Percentiles rank a stretch among this genome's conserved stretches.
Conservation (phyloP, 495 filamentous ascomycete species). For the Penicillium nucicola region DNA sequence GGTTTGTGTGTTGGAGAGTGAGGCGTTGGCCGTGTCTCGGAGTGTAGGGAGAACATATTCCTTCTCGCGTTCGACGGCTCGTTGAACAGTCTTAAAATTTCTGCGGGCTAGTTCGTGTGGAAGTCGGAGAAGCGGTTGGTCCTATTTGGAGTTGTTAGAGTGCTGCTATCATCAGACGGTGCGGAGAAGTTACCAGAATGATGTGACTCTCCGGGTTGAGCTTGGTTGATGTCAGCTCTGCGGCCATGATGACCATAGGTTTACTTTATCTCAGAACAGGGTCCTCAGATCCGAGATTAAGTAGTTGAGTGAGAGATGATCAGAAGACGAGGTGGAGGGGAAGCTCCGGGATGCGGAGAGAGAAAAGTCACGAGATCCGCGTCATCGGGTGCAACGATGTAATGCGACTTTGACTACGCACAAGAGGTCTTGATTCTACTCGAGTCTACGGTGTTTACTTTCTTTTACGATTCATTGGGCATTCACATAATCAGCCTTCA, state of each 20-base stretch:
- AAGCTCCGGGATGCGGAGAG: constrained; percentile 22
- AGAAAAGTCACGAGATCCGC: constrained; percentile 13
- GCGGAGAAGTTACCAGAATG: constrained; percentile 53
- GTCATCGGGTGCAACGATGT: too few species aligned
- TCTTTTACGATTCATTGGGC: too few species aligned
- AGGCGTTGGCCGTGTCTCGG: constrained; percentile 64
- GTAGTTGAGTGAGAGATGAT: neutral
- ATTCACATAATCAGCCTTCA: constrained; percentile 4
- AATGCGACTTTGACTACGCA: too few species aligned
- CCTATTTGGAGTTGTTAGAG: constrained; percentile 49
- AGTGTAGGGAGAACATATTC: constrained; percentile 66
- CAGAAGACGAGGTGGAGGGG: constrained; percentile 15
- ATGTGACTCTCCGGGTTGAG: constrained; percentile 72
- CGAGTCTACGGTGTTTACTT: too few species aligned
- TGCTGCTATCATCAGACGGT: constrained; percentile 3
- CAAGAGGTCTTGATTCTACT: too few species aligned
- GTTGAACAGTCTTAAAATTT: constrained; percentile 88
- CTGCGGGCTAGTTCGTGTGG: constrained; percentile 87
- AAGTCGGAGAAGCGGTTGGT: constrained; percentile 90
- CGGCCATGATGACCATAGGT: constrained; percentile 33
- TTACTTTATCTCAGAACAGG: neutral
- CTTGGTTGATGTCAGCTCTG: constrained; percentile 59
- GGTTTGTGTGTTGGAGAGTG: constrained; percentile 55
- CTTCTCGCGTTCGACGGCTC: constrained; percentile 74
- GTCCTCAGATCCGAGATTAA: neutral